These are phyloP conservation scores for Cryptosporidium bovis DNA, from an alignment of 169 alveolate genomes.

Conservation along the genomic window DNA sequence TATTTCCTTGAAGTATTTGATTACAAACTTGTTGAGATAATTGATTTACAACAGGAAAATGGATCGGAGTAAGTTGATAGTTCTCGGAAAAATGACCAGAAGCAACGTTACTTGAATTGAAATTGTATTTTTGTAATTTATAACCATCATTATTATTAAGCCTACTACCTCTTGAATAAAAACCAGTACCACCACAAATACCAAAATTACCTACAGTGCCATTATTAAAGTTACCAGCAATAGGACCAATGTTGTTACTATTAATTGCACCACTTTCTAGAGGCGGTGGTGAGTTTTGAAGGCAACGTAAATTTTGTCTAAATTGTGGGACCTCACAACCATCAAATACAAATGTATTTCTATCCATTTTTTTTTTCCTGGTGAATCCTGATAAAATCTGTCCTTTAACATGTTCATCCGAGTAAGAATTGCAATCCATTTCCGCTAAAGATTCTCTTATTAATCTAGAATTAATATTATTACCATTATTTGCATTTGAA, in stretches of 20 bases:
- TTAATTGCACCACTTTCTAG: neutral
- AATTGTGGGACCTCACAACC: neutral
- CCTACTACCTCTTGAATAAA: too few relatives aligned
- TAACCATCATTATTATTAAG: neutral
- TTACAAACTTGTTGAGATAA: slow-evolving; percentile 5
- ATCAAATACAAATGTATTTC: neutral
- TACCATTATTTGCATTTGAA: neutral
- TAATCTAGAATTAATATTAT: neutral
- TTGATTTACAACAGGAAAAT: slow-evolving; percentile 27
- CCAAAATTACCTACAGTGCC: too few relatives aligned
- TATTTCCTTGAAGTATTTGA: neutral
- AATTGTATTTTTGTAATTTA: neutral
- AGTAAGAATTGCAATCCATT: neutral
- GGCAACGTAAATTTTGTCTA: neutral
- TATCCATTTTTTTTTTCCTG: neutral
- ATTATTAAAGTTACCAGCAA: too few relatives aligned
- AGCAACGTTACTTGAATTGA: neutral
- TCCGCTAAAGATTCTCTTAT: neutral
- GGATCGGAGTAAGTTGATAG: slow-evolving; percentile 16
- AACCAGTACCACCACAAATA: too few relatives aligned
- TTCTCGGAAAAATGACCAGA: neutral
- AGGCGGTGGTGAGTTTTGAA: neutral
- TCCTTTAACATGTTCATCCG: neutral
- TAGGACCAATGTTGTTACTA: too few relatives aligned
- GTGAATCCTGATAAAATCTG: neutral